Evolutionary conservation across 139 green algal genomes (phyloP), one percentile per base, ranked within the genome.

Genomic region (Axilococcus clingmanii): DNA sequence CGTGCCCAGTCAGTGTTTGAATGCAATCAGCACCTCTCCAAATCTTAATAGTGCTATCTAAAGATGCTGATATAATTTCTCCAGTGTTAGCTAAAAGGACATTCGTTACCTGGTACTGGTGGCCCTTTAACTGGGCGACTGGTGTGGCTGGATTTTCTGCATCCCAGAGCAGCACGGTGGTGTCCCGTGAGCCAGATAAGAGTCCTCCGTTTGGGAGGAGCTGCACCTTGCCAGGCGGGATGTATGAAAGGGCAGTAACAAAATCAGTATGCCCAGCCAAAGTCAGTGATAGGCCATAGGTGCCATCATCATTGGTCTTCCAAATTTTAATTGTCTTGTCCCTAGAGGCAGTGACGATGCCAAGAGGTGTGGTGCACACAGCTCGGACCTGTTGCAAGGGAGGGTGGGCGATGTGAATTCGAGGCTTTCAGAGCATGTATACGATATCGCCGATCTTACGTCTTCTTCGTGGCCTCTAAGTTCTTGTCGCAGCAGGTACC

Each of bases 161-260:
- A 52, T 96, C 75, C 91, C 90, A 97, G 45, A 96, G 59, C 1
- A 78, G 72, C 9, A 96, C 69, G 0, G 42, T 69, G 3, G 43
- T 74, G 56, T 97, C 89, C 17, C 84, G 72, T 0, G 90, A 91
- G 7, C 86, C 86, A 40, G 86, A 83, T 4, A 94, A 68, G 11
- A 95, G 22, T 5, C 63, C 72, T 27, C 72, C 81, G 4, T 36
- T 22, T 0, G 71, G 70, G 25, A 61, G 62, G 23, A 45, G 49
- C 7, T 44, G 7, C 19, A 45, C 25, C 1, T 49, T 14, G 3
- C 63, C 67, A 0, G 74, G 46, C 0, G 75, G 44, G 4, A 81
- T 51, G 50, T 69, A 86, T 3, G 71, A 71, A 34, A 95, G 24
- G 0, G 84, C 44, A 2, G 66, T 70, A 4, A 96, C 88, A 55